Evolutionary conservation across 169 alveolate species (phyloP).

Genomic region (Eimeria brunetti): DNA sequence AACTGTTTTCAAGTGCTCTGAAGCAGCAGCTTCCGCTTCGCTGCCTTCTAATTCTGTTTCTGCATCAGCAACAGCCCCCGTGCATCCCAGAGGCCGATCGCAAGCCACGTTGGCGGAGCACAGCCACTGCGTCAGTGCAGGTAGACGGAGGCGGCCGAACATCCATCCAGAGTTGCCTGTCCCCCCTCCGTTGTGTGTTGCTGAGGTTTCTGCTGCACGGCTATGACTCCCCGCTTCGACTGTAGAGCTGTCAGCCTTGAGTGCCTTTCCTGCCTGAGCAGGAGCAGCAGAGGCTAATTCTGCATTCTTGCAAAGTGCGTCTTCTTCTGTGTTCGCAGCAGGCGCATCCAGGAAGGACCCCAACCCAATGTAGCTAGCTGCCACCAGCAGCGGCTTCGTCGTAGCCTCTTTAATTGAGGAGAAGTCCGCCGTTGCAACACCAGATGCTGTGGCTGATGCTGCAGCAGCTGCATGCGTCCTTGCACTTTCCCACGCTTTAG

Average conservation of each 20-base stretch:
- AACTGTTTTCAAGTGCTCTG: neutral
- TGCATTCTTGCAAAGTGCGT: neutral
- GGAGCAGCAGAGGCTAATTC: neutral
- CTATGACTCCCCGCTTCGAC: neutral
- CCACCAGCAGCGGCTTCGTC: constrained; percentile 23
- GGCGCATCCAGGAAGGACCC: neutral
- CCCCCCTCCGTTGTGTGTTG: neutral
- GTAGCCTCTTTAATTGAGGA: constrained; percentile 7
- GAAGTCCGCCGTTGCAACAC: constrained; percentile 45
- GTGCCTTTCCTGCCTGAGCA: neutral
- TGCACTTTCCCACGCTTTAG: constrained; percentile 33
- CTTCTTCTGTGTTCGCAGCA: neutral
- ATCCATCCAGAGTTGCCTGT: neutral
- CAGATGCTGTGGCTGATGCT: constrained; percentile 45
- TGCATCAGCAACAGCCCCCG: neutral
- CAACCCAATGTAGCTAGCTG: constrained; percentile 25
- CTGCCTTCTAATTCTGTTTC: constrained; percentile 48
- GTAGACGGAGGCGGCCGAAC: constrained; percentile 8
- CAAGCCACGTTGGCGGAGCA: neutral
- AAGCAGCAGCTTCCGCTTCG: constrained; percentile 43
- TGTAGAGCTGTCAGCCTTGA: neutral
- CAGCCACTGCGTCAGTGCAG: constrained; percentile 18
- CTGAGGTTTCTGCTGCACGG: neutral
- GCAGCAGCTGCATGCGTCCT: constrained; percentile 32
- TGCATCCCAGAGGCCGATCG: constrained; percentile 23